Evolutionary conservation across 208 protist genomes (phyloP).

Genomic region (Leishmania tropica): DNA sequence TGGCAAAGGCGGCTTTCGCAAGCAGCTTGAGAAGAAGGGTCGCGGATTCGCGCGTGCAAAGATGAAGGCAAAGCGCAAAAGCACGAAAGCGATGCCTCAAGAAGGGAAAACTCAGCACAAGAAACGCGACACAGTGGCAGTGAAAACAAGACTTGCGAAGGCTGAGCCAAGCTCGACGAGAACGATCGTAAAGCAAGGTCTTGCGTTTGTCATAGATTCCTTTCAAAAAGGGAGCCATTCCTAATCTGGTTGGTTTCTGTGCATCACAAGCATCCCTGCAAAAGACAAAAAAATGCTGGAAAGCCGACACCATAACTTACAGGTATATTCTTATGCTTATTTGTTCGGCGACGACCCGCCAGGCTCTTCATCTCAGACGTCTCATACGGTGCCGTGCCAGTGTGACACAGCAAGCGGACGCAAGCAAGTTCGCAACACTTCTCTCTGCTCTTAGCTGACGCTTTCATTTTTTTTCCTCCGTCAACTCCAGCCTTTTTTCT

Average conservation of each 20-base stretch:
- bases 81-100: conserved; percentile 4
- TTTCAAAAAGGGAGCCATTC: conserved; percentile 1
- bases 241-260: conserved; percentile 7
- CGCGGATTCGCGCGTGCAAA: conserved; percentile 74
- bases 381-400: not conserved
- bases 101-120: not conserved
- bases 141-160: conserved; percentile 11
- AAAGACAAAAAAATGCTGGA: conserved; percentile 6
- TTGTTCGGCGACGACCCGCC: not conserved
- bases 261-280: not conserved
- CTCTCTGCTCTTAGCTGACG: not conserved
- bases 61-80: conserved; percentile 45
- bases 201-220: conserved; percentile 27
- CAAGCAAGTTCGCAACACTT: not conserved
- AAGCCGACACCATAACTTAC: not conserved
- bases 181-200: conserved; percentile 30
- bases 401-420: not conserved
- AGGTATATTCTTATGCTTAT: not conserved
- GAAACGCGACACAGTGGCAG: not conserved
- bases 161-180: conserved; percentile 11
- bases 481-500: not conserved
- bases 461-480: not conserved
- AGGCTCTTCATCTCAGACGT: no score
- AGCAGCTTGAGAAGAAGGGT: conserved; percentile 87
- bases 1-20: conserved; percentile 85